These are phyloP conservation scores for Hippophae rhamnoides DNA, from an alignment of 306 rosid genomes.

Conservation along the genomic window DNA sequence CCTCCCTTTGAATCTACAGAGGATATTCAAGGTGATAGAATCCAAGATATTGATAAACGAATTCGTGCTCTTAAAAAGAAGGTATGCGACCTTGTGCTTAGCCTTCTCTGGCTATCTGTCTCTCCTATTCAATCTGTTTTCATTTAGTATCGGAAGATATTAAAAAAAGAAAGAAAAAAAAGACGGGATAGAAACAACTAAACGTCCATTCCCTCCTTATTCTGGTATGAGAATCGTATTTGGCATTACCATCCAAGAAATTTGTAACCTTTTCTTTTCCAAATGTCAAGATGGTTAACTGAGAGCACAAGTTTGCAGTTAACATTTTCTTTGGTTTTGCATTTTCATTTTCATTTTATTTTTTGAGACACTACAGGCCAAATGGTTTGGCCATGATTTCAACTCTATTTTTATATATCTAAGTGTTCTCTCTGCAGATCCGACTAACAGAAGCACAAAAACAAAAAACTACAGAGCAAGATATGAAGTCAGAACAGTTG, in stretches of 20 bases:
- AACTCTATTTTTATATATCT: too few relatives aligned
- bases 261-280: too few relatives aligned
- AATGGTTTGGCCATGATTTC: not conserved
- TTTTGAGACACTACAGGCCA: not conserved
- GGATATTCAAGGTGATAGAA: conserved; percentile 27
- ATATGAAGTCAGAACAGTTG: conserved; percentile 59
- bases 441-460: conserved; percentile 64
- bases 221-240: too few relatives aligned
- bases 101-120: not conserved
- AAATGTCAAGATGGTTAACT: too few relatives aligned
- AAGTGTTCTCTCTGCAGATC: conserved; percentile 38
- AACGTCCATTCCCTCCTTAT: too few relatives aligned
- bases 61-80: conserved; percentile 80
- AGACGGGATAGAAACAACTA: too few relatives aligned
- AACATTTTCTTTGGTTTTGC: too few relatives aligned
- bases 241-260: too few relatives aligned
- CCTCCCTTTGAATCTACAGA: conserved; percentile 38
- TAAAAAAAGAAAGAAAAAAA: too few relatives aligned
- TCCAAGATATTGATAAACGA: conserved; percentile 63
- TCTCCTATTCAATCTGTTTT: too few relatives aligned
- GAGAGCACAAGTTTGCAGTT: too few relatives aligned
- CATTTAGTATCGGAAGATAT: too few relatives aligned
- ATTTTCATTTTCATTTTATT: not conserved
- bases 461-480: conserved; percentile 51
- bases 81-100: conserved; percentile 30